These are phyloP conservation scores for Clohesyomyces aquaticus DNA, from an alignment of 495 filamentous ascomycete species.

Conservation along the genomic window DNA sequence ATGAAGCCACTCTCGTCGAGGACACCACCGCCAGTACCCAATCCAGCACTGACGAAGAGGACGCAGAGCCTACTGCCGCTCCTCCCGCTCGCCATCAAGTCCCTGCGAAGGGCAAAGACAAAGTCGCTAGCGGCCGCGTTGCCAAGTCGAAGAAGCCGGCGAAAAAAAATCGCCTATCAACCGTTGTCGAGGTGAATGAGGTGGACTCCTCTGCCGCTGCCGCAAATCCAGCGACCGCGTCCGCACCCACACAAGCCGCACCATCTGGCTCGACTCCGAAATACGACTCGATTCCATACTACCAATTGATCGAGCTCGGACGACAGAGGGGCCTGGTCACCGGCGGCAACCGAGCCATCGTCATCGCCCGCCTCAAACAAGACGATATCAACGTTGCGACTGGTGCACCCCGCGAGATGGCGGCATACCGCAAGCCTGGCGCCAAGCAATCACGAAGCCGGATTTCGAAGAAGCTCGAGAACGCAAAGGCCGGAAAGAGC, in stretches of 20 bases:
- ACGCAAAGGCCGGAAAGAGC: not conserved
- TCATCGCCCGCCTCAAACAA: not conserved
- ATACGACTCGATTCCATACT: not conserved
- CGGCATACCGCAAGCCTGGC: not conserved
- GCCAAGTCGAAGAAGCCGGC: too few species aligned
- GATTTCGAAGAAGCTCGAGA: not conserved
- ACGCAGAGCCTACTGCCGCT: not conserved
- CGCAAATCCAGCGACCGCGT: not conserved
- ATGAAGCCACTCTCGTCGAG: not conserved
- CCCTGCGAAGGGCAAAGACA: not conserved
- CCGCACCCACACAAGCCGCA: not conserved
- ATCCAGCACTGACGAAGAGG: not conserved
- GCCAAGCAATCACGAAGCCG: not conserved
- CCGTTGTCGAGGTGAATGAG: not conserved
- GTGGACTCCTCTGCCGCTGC: not conserved
- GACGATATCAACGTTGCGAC: not conserved
- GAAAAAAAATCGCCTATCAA: not conserved
- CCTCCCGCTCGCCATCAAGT: too few species aligned
- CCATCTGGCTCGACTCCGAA: too few species aligned
- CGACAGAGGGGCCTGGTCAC: not conserved
- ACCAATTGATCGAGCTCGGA: not conserved
- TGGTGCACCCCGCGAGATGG: not conserved
- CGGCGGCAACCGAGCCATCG: not conserved
- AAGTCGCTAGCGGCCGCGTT: not conserved
- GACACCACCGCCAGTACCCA: too few species aligned